Evolutionary conservation across 768 basidiomycete species (phyloP).

Genomic region (Daedaleopsis nitida): DNA sequence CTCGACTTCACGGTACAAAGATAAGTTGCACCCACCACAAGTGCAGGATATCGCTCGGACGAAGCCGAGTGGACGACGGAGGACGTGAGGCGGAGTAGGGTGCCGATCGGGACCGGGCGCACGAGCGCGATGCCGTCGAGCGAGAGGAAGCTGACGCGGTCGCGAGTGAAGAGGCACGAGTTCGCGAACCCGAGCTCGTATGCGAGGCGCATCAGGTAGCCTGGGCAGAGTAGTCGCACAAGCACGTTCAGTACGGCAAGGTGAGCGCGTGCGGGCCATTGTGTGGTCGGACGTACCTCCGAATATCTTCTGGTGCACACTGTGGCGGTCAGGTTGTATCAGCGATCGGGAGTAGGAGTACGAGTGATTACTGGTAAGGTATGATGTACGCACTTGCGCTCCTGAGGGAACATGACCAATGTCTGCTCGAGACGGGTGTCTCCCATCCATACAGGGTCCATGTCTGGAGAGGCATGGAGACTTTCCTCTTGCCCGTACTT

Average conservation of each 20-base stretch:
- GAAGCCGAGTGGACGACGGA: constrained; percentile 61
- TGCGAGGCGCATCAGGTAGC: constrained; percentile 64
- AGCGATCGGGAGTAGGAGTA: constrained; percentile 4
- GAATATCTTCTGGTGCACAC: constrained; percentile 82
- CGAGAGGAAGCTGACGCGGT: constrained; percentile 70
- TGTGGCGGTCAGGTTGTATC: constrained; percentile 30
- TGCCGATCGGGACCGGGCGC: constrained; percentile 82
- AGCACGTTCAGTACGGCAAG: too few species aligned
- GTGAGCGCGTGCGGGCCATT: too few species aligned
- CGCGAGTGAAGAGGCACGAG: constrained; percentile 66
- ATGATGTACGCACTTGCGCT: constrained; percentile 69
- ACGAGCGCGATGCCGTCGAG: constrained; percentile 81
- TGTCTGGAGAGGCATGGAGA: constrained; percentile 20
- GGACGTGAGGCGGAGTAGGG: constrained; percentile 73
- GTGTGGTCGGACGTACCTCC: constrained; percentile 48
- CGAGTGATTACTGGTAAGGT: too few species aligned
- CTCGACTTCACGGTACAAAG: not conserved
- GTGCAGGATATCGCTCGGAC: constrained; percentile 50
- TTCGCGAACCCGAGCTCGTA: constrained; percentile 84
- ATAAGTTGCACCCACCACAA: constrained; percentile 62
- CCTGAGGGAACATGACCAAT: constrained; percentile 84
- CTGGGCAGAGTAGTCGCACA: constrained; percentile 29
- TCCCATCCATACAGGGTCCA: constrained; percentile 69
- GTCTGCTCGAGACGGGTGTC: constrained; percentile 70
- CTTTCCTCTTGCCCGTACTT: constrained; percentile 50